Evolutionary conservation across 768 basidiomycete species (phyloP).

Genomic region (Pleurotus giganteus): DNA sequence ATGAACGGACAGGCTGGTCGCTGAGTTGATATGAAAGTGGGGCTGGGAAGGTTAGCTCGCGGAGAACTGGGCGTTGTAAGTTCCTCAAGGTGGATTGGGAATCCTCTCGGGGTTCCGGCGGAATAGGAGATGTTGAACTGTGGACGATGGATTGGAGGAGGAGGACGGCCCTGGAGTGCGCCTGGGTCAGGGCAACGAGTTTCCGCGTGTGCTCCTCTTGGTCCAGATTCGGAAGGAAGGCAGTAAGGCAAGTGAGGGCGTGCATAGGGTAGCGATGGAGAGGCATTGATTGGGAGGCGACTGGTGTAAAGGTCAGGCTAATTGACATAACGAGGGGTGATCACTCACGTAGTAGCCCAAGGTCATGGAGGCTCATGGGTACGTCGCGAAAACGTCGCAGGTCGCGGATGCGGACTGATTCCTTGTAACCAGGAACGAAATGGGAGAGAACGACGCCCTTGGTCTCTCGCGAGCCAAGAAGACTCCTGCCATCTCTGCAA

Average conservation of each 20-base stretch:
- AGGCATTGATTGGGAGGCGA: constrained; percentile 61
- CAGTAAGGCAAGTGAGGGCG: constrained; percentile 52
- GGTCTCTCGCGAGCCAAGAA: constrained; percentile 27
- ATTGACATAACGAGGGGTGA: constrained; percentile 12
- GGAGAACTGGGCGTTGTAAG: constrained; percentile 28
- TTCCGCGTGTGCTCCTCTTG: constrained; percentile 32
- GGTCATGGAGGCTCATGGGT: constrained; percentile 52
- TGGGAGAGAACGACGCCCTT: constrained; percentile 41
- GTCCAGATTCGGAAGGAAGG: constrained; percentile 27
- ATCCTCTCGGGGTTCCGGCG: constrained; percentile 43
- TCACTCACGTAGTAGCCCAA: constrained; percentile 64
- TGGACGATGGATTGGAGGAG: constrained; percentile 72
- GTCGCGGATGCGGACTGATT: constrained; percentile 40
- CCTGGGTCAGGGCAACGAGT: constrained; percentile 49
- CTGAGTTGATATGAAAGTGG: constrained; percentile 53
- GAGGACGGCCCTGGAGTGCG: constrained; percentile 75
- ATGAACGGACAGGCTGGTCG: constrained; percentile 6
- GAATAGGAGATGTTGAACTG: constrained; percentile 48
- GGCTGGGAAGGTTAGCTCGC: constrained; percentile 72
- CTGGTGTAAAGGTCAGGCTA: constrained; percentile 30
- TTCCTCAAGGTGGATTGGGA: constrained; percentile 26
- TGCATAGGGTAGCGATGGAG: constrained; percentile 73
- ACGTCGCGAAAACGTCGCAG: constrained; percentile 41
- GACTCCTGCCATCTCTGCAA: constrained; percentile 27
- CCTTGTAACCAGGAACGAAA: constrained; percentile 58